These are phyloP conservation scores for Eremochloa ophiuroides DNA, from an alignment of 176 grass and related monocot species.

Conservation along the genomic window DNA sequence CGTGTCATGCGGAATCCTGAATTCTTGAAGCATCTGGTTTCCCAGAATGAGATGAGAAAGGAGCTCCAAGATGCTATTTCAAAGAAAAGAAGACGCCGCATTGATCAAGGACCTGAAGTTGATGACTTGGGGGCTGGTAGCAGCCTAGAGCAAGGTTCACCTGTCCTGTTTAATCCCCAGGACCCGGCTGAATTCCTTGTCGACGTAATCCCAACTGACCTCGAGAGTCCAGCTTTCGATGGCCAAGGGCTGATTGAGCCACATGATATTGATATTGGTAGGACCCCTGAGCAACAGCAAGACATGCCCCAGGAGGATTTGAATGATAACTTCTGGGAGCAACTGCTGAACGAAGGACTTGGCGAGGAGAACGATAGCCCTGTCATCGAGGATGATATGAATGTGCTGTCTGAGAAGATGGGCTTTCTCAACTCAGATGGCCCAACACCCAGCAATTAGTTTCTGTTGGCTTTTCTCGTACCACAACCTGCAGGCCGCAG, in stretches of 20 bases:
- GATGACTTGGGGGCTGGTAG: slow-evolving; percentile 37
- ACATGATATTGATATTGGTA: slow-evolving; percentile 14
- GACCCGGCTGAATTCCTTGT: slow-evolving; percentile 19
- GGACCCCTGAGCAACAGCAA: slow-evolving; percentile 3
- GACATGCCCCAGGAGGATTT: slow-evolving; percentile 35
- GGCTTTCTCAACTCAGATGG: slow-evolving; percentile 46
- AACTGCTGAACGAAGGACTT: slow-evolving; percentile 55
- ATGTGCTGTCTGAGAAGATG: slow-evolving; percentile 57
- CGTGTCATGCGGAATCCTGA: slow-evolving; percentile 66
- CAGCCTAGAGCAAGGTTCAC: slow-evolving; percentile 34
- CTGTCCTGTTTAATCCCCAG: slow-evolving; percentile 30
- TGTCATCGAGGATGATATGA: slow-evolving; percentile 40
- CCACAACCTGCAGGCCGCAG: neutral
- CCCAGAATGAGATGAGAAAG: slow-evolving; percentile 62
- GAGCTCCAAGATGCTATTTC: slow-evolving; percentile 82
- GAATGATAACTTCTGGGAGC: slow-evolving; percentile 77
- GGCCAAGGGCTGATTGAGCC: neutral
- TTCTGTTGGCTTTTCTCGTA: neutral
- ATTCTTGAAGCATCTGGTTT: slow-evolving; percentile 65
- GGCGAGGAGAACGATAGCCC: slow-evolving; percentile 30
- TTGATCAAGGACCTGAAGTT: slow-evolving; percentile 51
- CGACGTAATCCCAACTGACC: slow-evolving; percentile 27
- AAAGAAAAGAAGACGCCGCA: slow-evolving; percentile 71
- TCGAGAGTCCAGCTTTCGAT: neutral
- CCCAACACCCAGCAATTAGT: slow-evolving; percentile 18